phyloP scores from a whole-genome alignment of 2,329 filamentous ascomycete species.

The Graphilbum fragrans region DNA sequence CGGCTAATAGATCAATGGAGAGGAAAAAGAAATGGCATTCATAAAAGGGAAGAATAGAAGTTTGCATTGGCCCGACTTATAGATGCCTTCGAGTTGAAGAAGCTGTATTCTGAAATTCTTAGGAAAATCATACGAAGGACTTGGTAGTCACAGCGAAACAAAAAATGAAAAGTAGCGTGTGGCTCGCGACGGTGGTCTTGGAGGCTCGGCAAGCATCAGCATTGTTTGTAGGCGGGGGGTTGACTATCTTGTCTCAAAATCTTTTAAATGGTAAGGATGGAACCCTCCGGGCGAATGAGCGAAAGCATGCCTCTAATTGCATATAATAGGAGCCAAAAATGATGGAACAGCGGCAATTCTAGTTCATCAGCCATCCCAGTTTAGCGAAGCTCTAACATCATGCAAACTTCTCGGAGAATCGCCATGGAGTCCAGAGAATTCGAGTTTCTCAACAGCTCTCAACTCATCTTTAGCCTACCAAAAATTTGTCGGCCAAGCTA shows the following conservation, averaged over 20 bases:
- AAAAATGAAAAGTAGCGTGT: too few species aligned
- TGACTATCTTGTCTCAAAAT: conserved; percentile 4
- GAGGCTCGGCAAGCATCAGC: background rate
- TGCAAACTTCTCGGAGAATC: conserved; percentile 8
- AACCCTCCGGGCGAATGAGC: background rate
- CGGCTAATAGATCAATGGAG: too few species aligned
- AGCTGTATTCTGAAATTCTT: too few species aligned
- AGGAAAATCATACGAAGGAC: too few species aligned
- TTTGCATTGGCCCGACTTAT: too few species aligned
- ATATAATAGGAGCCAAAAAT: conserved; percentile 1
- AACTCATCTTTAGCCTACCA: conserved; percentile 14
- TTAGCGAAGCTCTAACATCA: conserved; percentile 1
- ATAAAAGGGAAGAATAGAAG: too few species aligned
- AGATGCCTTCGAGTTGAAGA: too few species aligned
- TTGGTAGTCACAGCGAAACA: too few species aligned
- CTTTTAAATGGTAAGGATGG: conserved; percentile 1
- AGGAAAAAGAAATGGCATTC: too few species aligned
- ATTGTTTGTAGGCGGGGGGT: conserved; percentile 1
- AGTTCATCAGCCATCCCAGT: conserved; percentile 6
- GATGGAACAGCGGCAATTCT: conserved; percentile 8
- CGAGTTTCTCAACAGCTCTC: conserved; percentile 11
- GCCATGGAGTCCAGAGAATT: conserved; percentile 12
- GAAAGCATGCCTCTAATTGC: too few species aligned
- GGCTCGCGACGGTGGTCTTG: background rate
- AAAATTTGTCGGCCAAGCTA: conserved; percentile 9